phyloP scores from a whole-genome alignment of 306 rosid genomes.

The Fragaria vesca region DNA sequence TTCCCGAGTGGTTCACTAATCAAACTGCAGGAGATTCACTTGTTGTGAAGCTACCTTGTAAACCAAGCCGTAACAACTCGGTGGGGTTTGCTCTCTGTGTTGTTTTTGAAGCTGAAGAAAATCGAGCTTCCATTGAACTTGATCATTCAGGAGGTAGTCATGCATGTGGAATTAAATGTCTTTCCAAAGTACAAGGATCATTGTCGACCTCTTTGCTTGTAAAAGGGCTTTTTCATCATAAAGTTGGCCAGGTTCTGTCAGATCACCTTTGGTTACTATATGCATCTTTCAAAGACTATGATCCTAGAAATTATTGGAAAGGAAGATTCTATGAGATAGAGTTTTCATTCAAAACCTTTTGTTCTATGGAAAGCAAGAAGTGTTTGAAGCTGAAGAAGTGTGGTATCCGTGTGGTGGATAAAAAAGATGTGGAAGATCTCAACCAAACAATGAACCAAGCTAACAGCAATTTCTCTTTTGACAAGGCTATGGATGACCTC shows the following conservation, averaged over 20 bases:
- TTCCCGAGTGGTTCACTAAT: not conserved
- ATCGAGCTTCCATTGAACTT: not conserved
- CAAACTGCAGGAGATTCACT: not conserved
- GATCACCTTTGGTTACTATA: constrained; percentile 5
- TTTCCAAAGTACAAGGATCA: not conserved
- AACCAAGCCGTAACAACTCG: not conserved
- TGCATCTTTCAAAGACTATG: not conserved
- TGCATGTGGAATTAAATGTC: not conserved
- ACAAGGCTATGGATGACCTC: not conserved
- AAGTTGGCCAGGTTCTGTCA: not conserved
- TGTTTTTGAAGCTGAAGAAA: constrained; percentile 1
- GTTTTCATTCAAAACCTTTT: not conserved
- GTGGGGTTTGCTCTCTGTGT: constrained; percentile 1
- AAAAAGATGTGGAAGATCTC: not conserved
- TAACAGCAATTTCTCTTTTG: not conserved
- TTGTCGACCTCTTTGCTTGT: not conserved
- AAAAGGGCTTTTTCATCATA: not conserved
- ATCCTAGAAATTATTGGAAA: constrained; percentile 1
- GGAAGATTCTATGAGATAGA: not conserved
- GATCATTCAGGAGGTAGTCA: not conserved
- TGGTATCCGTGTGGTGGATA: not conserved
- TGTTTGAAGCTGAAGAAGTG: not conserved
- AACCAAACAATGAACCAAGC: not conserved
- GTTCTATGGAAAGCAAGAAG: not conserved
- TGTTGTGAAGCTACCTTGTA: not conserved